phyloP scores from a whole-genome alignment of 2,329 filamentous ascomycete species.

The Paraphaeosphaeria minitans region DNA sequence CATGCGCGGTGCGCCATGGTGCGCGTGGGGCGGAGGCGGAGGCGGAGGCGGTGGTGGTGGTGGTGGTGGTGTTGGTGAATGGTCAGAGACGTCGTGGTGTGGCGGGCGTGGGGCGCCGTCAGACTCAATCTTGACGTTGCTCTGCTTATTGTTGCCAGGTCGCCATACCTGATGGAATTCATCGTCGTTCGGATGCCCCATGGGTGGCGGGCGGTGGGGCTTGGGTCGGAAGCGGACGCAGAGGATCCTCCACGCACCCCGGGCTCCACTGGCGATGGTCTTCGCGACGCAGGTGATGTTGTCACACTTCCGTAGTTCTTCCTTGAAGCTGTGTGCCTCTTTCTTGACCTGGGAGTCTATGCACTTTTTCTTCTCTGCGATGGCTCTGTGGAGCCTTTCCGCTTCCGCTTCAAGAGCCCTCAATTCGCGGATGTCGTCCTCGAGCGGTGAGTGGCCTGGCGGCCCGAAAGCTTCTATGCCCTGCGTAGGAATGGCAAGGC shows the following conservation, averaged over 20 bases:
- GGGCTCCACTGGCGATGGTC: slow-evolving; percentile 44
- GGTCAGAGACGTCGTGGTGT: not conserved
- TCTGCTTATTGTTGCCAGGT: slow-evolving; percentile 21
- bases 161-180: slow-evolving; percentile 28
- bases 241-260: slow-evolving; percentile 39
- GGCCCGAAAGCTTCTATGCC: slow-evolving; percentile 12
- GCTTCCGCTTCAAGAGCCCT: slow-evolving; percentile 47
- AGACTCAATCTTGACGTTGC: slow-evolving; percentile 13
- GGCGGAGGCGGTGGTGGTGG: too few species aligned
- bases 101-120: slow-evolving; percentile 8
- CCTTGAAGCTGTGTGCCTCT: slow-evolving; percentile 39
- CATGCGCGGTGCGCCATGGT: slow-evolving; percentile 16
- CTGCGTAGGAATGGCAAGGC: slow-evolving; percentile 29
- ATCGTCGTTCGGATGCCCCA: slow-evolving; percentile 35
- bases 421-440: slow-evolving; percentile 50
- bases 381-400: slow-evolving; percentile 44
- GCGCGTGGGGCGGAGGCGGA: not conserved
- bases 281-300: slow-evolving; percentile 51
- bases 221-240: slow-evolving; percentile 36
- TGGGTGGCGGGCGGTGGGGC: slow-evolving; percentile 22
- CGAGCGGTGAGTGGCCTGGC: slow-evolving; percentile 27
- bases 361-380: slow-evolving; percentile 42
- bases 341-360: slow-evolving; percentile 40
- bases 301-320: slow-evolving; percentile 51
- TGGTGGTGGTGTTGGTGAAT: too few species aligned